Evolutionary conservation across 2,329 filamentous ascomycete genomes (phyloP).

Genomic region (Amphichorda felina): DNA sequence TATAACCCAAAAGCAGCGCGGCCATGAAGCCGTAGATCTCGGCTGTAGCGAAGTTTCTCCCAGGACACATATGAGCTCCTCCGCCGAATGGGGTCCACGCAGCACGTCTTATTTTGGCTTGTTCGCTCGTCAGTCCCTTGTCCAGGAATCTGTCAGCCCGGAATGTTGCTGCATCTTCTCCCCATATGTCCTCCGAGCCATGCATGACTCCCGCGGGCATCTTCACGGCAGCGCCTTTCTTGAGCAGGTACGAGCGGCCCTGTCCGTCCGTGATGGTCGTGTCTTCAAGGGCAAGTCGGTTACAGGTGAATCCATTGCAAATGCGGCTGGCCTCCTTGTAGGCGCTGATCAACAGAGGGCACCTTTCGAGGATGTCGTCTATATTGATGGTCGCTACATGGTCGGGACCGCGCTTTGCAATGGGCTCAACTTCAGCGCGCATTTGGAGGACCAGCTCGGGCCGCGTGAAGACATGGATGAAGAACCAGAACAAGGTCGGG

Average conservation of each 20-base stretch:
- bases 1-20: conserved; percentile 16
- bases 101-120: conserved; percentile 4
- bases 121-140: conserved; percentile 2
- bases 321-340: conserved; percentile 30
- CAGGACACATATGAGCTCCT: conserved; percentile 19
- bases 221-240: conserved; percentile 8
- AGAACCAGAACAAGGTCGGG: conserved; percentile 22
- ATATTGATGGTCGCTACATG: conserved; percentile 17
- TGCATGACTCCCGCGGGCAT: conserved; percentile 5
- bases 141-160: conserved; percentile 4
- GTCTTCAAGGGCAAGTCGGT: conserved; percentile 20
- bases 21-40: conserved; percentile 18
- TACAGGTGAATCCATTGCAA: conserved; percentile 4
- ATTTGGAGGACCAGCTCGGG: conserved; percentile 13
- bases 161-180: conserved; percentile 4
- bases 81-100: conserved; percentile 19
- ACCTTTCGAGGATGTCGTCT: conserved; percentile 19
- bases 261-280: conserved; percentile 13
- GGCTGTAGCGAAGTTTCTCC: conserved; percentile 18
- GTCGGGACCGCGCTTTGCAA: conserved; percentile 4
- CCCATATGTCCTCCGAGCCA: conserved; percentile 4
- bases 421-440: conserved; percentile 15
- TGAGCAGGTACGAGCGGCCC: conserved; percentile 11
- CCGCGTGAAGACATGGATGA: conserved; percentile 16
- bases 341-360: conserved; percentile 28